A percentile compares a stretch with the other conserved stretches of the same genome.
phyloP scores from a whole-genome alignment of 1,284 basidiomycete genomes.

The Microbotryum violaceum region DNA sequence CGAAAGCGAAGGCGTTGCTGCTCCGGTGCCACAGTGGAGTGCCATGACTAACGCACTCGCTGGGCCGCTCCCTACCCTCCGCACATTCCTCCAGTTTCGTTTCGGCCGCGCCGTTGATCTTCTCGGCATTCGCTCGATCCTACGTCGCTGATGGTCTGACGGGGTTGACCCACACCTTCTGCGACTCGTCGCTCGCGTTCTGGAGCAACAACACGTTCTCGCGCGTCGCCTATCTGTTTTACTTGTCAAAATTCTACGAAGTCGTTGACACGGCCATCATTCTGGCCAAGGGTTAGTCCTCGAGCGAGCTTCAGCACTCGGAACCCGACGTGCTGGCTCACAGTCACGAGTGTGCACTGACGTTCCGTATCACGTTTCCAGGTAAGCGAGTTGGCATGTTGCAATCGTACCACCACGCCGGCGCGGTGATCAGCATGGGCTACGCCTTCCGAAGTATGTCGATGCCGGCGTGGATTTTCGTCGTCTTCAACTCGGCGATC shows the following conservation, averaged over 20 bases:
- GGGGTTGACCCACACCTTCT: slow-evolving; percentile 38
- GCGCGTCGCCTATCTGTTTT: slow-evolving; percentile 38
- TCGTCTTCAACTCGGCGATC: slow-evolving; percentile 32
- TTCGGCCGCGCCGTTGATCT: slow-evolving; percentile 23
- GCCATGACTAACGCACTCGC: too few species aligned
- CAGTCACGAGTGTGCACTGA: background rate
- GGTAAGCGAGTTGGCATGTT: slow-evolving; percentile 8
- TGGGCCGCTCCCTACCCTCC: too few species aligned
- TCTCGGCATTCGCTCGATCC: background rate
- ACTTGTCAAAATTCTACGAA: slow-evolving; percentile 41
- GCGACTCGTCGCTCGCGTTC: slow-evolving; percentile 37
- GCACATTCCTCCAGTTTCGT: slow-evolving; percentile 9
- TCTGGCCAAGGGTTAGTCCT: slow-evolving; percentile 39
- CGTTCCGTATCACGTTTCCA: background rate
- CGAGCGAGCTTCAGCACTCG: slow-evolving; percentile 31
- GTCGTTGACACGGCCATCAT: slow-evolving; percentile 40
- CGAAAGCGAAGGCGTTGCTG: background rate
- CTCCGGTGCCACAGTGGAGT: too few species aligned
- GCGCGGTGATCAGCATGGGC: slow-evolving; percentile 36
- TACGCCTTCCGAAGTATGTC: slow-evolving; percentile 38
- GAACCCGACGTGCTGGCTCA: background rate
- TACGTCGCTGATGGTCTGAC: slow-evolving; percentile 2
- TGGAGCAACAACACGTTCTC: slow-evolving; percentile 33
- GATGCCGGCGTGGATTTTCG: slow-evolving; percentile 27
- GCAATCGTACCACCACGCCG: slow-evolving; percentile 26